Evolutionary conservation across 2,329 filamentous ascomycete species (phyloP), one percentile per base, ranked within the genome.

Genomic region (Leptoxyphium fumago): DNA sequence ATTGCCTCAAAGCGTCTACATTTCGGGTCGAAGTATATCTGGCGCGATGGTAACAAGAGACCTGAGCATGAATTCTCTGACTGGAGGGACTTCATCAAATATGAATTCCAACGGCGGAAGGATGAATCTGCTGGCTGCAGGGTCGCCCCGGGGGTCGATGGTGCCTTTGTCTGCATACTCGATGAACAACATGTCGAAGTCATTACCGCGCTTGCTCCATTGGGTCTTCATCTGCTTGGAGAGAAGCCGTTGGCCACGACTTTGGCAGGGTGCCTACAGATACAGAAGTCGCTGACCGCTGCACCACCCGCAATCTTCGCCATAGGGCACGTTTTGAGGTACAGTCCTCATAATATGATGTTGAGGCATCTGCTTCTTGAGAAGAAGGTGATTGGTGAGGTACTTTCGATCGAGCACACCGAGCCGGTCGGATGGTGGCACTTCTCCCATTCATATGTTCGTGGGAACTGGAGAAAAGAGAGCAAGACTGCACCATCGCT

Each of bases 401-500:
- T 95, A 28, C 68, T 93, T 43, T 89, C 83, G 34, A 72, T 94
- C 34, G 84, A 93, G 50, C 91, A 96, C 63, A 91, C 85, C 0
- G 91, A 96, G 61, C 91, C 91, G 0, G 81, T 98, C 0, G 91
- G 91, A 1, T 94, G 83, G 80, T 96, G 87, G 85, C 91, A 96
- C 61, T 96, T 93, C 60, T 73, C 82, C 0, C 88, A 94, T 61
- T 86, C 80, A 38, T 94, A 89, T 54, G 89, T 96, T 30, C 76
- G 84, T 39, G 91, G 91, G 13, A 95, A 96, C 64, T 96, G 91
- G 91, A 77, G 89, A 5, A 84, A 84, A 49, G 78, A 85, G 51
- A 80, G 77, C 0, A 80, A 68, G 5, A 80, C 74, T n/a, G 88
- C 75, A 18, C 89, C 80, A 6, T 89, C 84, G 1, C 71, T 98